Conservation (phyloP, 2,329 filamentous ascomycete species). For the Fusarium algeriense region DNA sequence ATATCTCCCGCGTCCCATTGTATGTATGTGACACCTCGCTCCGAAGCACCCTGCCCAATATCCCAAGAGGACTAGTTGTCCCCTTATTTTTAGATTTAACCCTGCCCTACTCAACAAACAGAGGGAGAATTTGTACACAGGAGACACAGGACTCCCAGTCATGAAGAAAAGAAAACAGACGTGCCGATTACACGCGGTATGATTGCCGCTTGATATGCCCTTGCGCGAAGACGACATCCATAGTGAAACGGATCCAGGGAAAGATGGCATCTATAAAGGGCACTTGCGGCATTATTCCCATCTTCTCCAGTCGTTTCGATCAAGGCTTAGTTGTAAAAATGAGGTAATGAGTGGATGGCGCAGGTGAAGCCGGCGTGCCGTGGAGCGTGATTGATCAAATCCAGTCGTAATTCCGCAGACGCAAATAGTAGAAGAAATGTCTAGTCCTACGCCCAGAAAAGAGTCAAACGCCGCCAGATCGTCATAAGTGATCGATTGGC, state of each 20-base stretch:
- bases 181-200: conserved; percentile 41
- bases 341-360: conserved; percentile 57
- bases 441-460: conserved; percentile 55
- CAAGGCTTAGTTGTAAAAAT: conserved; percentile 45
- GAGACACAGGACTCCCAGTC: conserved; percentile 39
- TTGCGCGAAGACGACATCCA: conserved; percentile 17
- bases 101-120: conserved; percentile 11
- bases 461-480: conserved; percentile 54
- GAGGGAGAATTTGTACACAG: conserved; percentile 42
- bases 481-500: conserved; percentile 49
- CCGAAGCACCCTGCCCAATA: conserved; percentile 35
- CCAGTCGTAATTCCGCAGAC: conserved; percentile 49
- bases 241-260: neutral
- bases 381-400: conserved; percentile 48
- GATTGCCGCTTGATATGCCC: conserved; percentile 20
- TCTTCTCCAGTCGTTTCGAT: conserved; percentile 47
- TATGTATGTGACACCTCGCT: conserved; percentile 38
- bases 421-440: conserved; percentile 45
- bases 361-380: conserved; percentile 48
- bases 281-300: conserved; percentile 31
- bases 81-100: conserved; percentile 39
- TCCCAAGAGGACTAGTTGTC: conserved; percentile 38
- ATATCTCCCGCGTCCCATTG: conserved; percentile 13
- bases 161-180: conserved; percentile 41
- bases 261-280: conserved; percentile 22